Base-by-base conservation (phyloP, 306 rosid genomes). In the Quercus bicolor region DNA sequence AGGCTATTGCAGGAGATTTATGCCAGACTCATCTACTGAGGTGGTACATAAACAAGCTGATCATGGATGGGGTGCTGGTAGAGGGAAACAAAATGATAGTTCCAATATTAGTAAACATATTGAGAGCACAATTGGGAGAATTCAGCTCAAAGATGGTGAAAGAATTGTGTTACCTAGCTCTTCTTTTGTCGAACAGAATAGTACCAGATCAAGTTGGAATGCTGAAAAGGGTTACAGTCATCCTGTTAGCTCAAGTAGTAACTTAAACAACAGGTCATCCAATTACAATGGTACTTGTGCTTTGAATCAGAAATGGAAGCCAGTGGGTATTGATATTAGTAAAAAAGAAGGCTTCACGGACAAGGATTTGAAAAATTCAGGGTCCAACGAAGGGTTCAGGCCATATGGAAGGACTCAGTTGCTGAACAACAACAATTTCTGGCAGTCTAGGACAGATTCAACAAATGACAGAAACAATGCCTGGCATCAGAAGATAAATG, bases 41-140 rank as follows among this genome's bases (percentile, higher is more conserved):
- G 26, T 37, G 9, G 13, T 1, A 12, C 6, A 72, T 79, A 79
- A 64, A 53, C 76, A 23, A 40, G 79, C 72, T 29, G 89, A 83
- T 31, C 52, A 23, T 26, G 88, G 88, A 33, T 85, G 88, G 89
- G 79, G 83, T 40, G 37, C 21, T 1, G 85, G 86, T 53, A 77
- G 87, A 81, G 90, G 88, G 1, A 72, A 51, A 18, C 43, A 11
- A 21, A 4, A 5, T n/a, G 18, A 33, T 0, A 9, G n/a, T 80
- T 19, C 10, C 29, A 57, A 29, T 2, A 73, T 11, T n/a, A 3
- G 12, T 5, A 14, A 21, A 14, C 69, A 37, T 19, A 20, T 23
- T 23, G 9, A 74, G 45, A 29, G 21, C 1, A 16, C 21, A 6
- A 12, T 4, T 23, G 28, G 29, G 26, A 21, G 28, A 23, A 23